These are phyloP conservation scores for Penicillium dipodomyicola DNA, from an alignment of 495 filamentous ascomycete genomes.

Conservation along the genomic window DNA sequence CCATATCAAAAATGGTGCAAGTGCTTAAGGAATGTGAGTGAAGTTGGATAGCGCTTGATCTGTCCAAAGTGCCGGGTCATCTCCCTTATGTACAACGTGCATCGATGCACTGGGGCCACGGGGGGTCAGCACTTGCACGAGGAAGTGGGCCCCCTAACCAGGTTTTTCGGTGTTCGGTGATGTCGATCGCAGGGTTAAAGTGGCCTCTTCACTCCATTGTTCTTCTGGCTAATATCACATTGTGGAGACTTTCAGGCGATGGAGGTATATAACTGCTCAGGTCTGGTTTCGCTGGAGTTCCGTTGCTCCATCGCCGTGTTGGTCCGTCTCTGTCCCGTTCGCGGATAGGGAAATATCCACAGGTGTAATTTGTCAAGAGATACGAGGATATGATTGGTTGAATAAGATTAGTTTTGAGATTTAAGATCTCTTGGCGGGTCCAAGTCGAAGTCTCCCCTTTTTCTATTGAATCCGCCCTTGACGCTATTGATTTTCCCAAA, in stretches of 20 bases:
- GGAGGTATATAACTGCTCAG: neutral
- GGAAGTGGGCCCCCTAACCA: constrained; percentile 2
- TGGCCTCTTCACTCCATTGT: neutral
- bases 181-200: neutral
- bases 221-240: neutral
- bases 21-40: constrained; percentile 30
- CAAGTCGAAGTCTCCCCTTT: neutral
- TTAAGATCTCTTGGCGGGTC: neutral
- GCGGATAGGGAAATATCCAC: neutral
- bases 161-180: neutral
- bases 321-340: neutral
- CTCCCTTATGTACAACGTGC: neutral
- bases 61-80: constrained; percentile 1
- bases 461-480: neutral
- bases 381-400: neutral
- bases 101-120: neutral
- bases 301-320: neutral
- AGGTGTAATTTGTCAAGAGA: neutral
- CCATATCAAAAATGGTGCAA: constrained; percentile 24
- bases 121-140: constrained; percentile 5
- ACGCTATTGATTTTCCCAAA: neutral
- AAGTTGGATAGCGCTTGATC: constrained; percentile 29
- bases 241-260: neutral
- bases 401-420: neutral
- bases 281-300: neutral